Evolutionary conservation across 2,329 filamentous ascomycete species (phyloP), one percentile per base, ranked within the genome.

Genomic region (Pseudogymnoascus sp.): DNA sequence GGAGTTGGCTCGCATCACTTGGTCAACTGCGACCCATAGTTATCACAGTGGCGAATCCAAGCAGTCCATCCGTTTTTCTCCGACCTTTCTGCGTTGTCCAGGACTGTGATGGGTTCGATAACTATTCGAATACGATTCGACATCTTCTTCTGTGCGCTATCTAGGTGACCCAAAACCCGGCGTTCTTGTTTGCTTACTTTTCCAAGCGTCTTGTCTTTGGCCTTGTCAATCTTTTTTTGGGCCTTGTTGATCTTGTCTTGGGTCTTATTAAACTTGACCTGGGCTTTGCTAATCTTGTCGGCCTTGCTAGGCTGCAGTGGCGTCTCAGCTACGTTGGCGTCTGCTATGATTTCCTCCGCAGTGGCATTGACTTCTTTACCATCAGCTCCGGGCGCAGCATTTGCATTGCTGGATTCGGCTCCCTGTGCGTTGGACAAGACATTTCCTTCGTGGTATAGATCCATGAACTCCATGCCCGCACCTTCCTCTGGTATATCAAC

Each of bases 401-500:
- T 55, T 55, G 29, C 49, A 2, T 4, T n/a, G 11, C 26, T 33
- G 11, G 26, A 8, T 31, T 55, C 49, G 49, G 29, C 12, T 60
- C 35, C 45, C 45, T 23, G 16, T 14, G 58, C 64, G 59, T 41
- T 21, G 38, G 35, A 63, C 35, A 60, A 59, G 14, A 61, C 61
- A 6, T 35, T 43, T 33, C 60, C 55, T 14, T 55, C n/a, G 41
- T 68, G 61, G 33, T 66, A 66, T 10, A 69, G 41, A 38, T 69
- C 68, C 66, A 69, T 69, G 35, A 62, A 65, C 14, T 67, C 63
- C 7, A 68, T 61, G 1, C 67, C 65, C 37, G 61, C 63, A n/a
- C 65, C 52, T 39, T 69, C 66, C 0, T 64, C 65, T n/a, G 68
- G 67, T 64, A 68, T 67, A 31, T 69, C 68, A 3, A 68, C 26